These are phyloP conservation scores for Aurifilum marmelostoma DNA, from an alignment of 2,329 filamentous ascomycete genomes.

Conservation along the genomic window DNA sequence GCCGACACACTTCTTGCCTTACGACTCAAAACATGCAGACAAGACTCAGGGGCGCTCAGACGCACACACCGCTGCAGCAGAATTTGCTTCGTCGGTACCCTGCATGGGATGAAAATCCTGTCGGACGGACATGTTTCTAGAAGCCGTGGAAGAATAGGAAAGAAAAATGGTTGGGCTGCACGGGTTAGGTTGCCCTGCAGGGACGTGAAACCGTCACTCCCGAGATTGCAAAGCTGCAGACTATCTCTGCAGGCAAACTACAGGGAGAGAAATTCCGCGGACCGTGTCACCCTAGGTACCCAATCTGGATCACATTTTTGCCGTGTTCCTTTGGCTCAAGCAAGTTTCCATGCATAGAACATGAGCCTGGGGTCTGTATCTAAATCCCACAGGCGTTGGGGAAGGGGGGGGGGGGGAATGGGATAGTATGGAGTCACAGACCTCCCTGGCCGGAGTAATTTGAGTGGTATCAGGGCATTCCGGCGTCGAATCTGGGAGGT, in stretches of 20 bases:
- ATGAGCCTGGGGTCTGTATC: constrained; percentile 9
- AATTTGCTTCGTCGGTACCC: not conserved
- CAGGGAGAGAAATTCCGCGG: not conserved
- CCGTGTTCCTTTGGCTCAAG: constrained; percentile 3
- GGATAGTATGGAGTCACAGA: not conserved
- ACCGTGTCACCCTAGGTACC: not conserved
- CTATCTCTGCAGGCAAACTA: not conserved
- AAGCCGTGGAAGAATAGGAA: constrained; percentile 2
- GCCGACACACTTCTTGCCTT: not conserved
- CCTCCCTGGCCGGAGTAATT: not conserved
- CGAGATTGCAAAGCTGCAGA: not conserved
- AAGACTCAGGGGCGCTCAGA: not conserved
- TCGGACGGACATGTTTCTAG: constrained; percentile 9
- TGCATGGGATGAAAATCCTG: not conserved
- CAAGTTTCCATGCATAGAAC: not conserved
- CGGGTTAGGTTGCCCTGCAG: constrained; percentile 6
- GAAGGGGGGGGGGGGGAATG: not conserved
- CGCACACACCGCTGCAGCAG: not conserved
- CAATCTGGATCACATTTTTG: not conserved
- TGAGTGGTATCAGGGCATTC: not conserved
- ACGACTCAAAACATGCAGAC: not conserved
- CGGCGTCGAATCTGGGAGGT: constrained; percentile 2
- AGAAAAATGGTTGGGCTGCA: not conserved
- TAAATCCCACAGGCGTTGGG: not conserved
- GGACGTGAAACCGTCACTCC: constrained; percentile 9